Conservation (phyloP, 2,329 filamentous ascomycete genomes). For the Setomelanomma holmii region DNA sequence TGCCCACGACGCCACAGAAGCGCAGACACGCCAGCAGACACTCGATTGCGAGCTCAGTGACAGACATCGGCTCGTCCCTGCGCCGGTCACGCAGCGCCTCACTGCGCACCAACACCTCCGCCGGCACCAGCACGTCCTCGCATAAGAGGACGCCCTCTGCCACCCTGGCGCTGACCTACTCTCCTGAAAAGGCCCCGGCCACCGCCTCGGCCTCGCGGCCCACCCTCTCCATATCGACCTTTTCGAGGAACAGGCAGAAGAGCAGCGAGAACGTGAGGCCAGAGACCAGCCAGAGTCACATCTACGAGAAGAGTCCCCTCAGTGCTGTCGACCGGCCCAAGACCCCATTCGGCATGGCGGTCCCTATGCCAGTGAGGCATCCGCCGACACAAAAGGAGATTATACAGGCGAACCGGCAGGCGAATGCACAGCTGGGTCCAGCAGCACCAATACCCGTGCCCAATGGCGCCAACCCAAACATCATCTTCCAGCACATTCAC, state of each 20-base stretch:
- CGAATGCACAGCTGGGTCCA: slow-evolving; percentile 32
- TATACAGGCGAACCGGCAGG: slow-evolving; percentile 26
- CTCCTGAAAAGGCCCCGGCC: slow-evolving; percentile 42
- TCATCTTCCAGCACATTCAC: slow-evolving; percentile 73
- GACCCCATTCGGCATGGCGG: slow-evolving; percentile 42
- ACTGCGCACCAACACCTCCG: slow-evolving; percentile 48
- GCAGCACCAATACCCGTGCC: slow-evolving; percentile 40
- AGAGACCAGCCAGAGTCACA: slow-evolving; percentile 16
- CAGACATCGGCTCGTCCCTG: slow-evolving; percentile 49
- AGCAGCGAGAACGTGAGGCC: slow-evolving; percentile 43
- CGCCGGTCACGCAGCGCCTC: slow-evolving; percentile 50
- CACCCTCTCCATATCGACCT: slow-evolving; percentile 49
- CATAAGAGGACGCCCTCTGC: slow-evolving; percentile 44
- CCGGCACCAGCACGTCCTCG: slow-evolving; percentile 36
- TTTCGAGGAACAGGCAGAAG: slow-evolving; percentile 46
- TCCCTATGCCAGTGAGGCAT: slow-evolving; percentile 33
- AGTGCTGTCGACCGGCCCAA: slow-evolving; percentile 45
- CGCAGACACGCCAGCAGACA: slow-evolving; percentile 38
- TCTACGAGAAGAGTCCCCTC: slow-evolving; percentile 41
- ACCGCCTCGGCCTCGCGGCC: slow-evolving; percentile 35
- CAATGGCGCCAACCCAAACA: slow-evolving; percentile 57
- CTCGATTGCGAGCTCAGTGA: slow-evolving; percentile 45
- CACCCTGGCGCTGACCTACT: slow-evolving; percentile 45
- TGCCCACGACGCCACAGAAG: slow-evolving; percentile 33
- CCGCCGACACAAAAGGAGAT: slow-evolving; percentile 39